Conservation (phyloP, 2,329 filamentous ascomycete genomes). For the Grosmannia clavigera region DNA sequence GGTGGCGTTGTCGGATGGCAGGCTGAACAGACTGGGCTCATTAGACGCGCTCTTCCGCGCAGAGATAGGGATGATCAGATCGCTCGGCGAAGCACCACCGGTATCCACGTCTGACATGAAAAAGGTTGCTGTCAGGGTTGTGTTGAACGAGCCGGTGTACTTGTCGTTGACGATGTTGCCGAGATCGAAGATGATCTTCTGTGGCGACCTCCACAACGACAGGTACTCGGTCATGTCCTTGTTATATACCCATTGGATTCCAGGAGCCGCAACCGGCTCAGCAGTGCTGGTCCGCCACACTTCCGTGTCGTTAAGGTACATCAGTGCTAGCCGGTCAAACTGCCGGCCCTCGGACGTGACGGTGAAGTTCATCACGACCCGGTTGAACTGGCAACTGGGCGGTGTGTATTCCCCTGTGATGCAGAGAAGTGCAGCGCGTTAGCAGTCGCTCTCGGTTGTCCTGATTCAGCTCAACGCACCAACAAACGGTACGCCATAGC, state of each 20-base stretch:
- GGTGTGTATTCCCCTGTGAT: constrained; percentile 44
- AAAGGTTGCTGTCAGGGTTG: constrained; percentile 62
- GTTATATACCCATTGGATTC: constrained; percentile 63
- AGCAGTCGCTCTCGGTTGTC: constrained; percentile 21
- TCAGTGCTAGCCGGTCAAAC: constrained; percentile 61
- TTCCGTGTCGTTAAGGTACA: constrained; percentile 67
- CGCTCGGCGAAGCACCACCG: constrained; percentile 35
- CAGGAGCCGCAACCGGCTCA: constrained; percentile 52
- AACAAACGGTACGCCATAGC: constrained; percentile 62
- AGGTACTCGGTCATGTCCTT: constrained; percentile 69
- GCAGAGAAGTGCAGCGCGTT: neutral
- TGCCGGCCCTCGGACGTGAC: constrained; percentile 60
- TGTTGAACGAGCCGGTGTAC: constrained; percentile 64
- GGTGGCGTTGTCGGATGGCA: constrained; percentile 50
- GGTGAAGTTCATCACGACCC: constrained; percentile 65
- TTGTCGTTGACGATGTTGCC: constrained; percentile 58
- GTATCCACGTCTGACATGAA: constrained; percentile 34
- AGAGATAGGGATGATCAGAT: constrained; percentile 57
- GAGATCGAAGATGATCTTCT: constrained; percentile 70
- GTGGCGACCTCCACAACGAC: constrained; percentile 52
- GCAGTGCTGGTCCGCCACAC: constrained; percentile 77
- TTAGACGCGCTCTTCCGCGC: constrained; percentile 34
- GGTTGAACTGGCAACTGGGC: constrained; percentile 58
- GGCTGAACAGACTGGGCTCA: constrained; percentile 51
- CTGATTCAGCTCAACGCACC: constrained; percentile 31